These are phyloP conservation scores for Dipteronia dyeriana DNA, from an alignment of 345 rosid genomes.

Conservation along the genomic window DNA sequence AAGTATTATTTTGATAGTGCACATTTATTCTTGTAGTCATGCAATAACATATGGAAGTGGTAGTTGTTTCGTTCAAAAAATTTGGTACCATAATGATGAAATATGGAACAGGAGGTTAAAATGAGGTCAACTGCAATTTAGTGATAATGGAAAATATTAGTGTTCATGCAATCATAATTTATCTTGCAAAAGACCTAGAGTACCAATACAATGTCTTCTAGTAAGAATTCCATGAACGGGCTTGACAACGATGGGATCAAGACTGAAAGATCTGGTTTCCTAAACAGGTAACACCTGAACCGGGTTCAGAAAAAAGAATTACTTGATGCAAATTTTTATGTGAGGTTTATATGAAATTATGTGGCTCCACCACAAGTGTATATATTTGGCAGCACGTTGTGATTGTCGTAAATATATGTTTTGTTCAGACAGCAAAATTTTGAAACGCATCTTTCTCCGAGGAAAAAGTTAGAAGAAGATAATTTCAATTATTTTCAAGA, in stretches of 20 bases:
- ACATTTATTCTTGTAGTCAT: conserved; percentile 12
- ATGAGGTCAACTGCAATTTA: conserved; percentile 27
- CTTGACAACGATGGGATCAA: conserved; percentile 23
- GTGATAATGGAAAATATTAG: conserved; percentile 26
- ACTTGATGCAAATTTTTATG: not conserved
- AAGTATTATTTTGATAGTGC: not conserved
- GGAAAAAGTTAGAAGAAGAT: conserved; percentile 41
- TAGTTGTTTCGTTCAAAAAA: not conserved
- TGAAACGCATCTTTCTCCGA: conserved; percentile 41
- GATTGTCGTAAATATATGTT: conserved; percentile 22
- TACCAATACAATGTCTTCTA: conserved; percentile 41
- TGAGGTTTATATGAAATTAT: not conserved
- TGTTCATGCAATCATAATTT: conserved; percentile 10
- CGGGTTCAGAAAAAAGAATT: not conserved
- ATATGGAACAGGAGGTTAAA: conserved; percentile 20
- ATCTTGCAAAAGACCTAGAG: conserved; percentile 23
- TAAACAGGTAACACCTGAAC: conserved; percentile 35
- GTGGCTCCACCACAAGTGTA: not conserved
- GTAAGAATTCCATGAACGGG: conserved; percentile 31
- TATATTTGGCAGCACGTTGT: not conserved
- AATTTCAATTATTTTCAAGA: conserved; percentile 45
- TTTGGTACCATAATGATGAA: conserved; percentile 17
- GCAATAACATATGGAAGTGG: not conserved
- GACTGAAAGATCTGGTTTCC: conserved; percentile 28
- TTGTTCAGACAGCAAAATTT: conserved; percentile 36